Base-by-base conservation (phyloP, 306 rosid species). In the Hippophae rhamnoides region DNA sequence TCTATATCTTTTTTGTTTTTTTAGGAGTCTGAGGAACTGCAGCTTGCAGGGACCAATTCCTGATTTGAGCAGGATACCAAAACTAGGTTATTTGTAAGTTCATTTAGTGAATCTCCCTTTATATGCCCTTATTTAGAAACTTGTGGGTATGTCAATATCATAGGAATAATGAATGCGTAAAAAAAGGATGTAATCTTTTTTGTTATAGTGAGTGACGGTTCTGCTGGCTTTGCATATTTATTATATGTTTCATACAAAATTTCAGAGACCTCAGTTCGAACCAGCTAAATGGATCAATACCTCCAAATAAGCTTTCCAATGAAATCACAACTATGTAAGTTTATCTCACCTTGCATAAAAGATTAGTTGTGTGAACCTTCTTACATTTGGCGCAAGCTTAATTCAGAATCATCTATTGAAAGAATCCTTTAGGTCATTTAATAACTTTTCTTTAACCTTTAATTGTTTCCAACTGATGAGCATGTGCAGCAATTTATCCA, bases 261-360 rank as follows among this genome's bases (percentile, higher is more conserved):
- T 79, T 47, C 79, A 87, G 98, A 70, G 98, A 90, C 82, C 85
- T 90, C 46, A 85, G 96, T 77, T 63, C 79, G 87, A 90, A 90
- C 64, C 76, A 44, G 38, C 75, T 90, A 47, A 67, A 64, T 43
- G 98, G 98, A 68, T 53, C 67, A 64, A 64, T 85, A 58, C 93
- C 96, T 7, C 18, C 80, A 25, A 65, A 41, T 6, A 74, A 79
- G 56, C 95, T 87, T 59, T 63, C 98, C 61, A 50, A 60, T 64
- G 67, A 80, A 14, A 64, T 92, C 72, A 92, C 95, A 26, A 83
- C 96, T 47, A 69, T 92, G 98, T 92, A 83, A 8, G 93, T 48
- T 13, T 41, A 45, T 73, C 38, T 31, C 38, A 31, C 38, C 38
- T 31, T 4, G 38, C 38, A 31, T 31, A 4, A 31, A 31, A 31